Conservation (phyloP, 495 filamentous ascomycete genomes). For the Neurospora sp. region DNA sequence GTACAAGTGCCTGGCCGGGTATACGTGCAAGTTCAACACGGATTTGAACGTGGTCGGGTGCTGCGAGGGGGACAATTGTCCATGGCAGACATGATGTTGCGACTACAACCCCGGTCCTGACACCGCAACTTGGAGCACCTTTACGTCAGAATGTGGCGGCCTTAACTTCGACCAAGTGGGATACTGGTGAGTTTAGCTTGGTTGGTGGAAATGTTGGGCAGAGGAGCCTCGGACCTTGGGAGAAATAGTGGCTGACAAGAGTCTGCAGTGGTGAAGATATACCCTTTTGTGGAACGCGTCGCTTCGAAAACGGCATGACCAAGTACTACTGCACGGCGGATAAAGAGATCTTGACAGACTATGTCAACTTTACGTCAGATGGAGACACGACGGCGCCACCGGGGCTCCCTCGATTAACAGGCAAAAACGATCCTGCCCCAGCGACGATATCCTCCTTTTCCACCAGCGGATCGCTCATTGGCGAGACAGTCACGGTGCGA, state of each 20-base stretch:
- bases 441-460: neutral
- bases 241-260: neutral
- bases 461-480: neutral
- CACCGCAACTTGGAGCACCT: neutral
- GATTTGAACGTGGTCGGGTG: slow-evolving; percentile 2
- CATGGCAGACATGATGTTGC: slow-evolving; percentile 1
- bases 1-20: neutral
- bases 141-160: neutral
- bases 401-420: neutral
- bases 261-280: neutral
- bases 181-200: neutral
- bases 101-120: neutral
- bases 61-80: slow-evolving; percentile 1
- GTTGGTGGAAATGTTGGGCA: neutral
- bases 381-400: neutral
- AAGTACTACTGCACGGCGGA: neutral
- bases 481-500: neutral
- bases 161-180: neutral
- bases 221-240: too few relatives aligned
- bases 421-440: neutral
- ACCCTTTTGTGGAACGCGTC: neutral
- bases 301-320: neutral
- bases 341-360: neutral
- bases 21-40: slow-evolving; percentile 7
- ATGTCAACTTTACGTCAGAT: neutral